Base-by-base conservation (phyloP, 1,284 basidiomycete genomes). In the Rhizoctonia solani region DNA sequence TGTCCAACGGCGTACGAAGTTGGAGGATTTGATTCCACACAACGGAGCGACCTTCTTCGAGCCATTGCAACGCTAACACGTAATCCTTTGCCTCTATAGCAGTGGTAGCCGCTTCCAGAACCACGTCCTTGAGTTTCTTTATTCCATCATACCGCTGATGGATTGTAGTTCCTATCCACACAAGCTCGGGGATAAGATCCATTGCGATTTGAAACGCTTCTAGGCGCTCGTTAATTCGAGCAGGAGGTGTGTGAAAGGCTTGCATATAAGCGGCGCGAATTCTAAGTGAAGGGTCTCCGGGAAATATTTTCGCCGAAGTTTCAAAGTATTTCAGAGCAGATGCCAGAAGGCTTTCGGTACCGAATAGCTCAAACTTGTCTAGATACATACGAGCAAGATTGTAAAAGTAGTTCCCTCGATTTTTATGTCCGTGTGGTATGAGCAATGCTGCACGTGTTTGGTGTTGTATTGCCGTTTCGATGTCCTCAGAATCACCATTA, bases 1-100 rank as follows among this genome's bases (percentile, higher is more conserved):
- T 70, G 42, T 75, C 73, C 11, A 76, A 14, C 1, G 76, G 73
- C 25, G 73, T 74, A 4, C 74, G 75, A 50, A 77, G 72, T 9
- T 74, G 72, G 21, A 74, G 69, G 1, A 72, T 58, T 61, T 77
- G 75, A 8, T 66, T 67, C 76, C 76, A 77, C 29, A 76, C 71
- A 8, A 77, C 66, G 27, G 72, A 71, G 13, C 75, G 71, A n/a
- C 76, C 74, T 61, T 72, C 23, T 55, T 75, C 74, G 1, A 75
- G 59, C 58, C 72, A 72, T 52, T 76, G 74, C 19, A 75, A 21
- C 14, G 74, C 74, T 2, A 27, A 19, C 16, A 14, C 58, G 11
- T 14, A 49, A 3, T 63, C 21, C n/a, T 37, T 30, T 19, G 32
- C 25, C 14, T 21, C 6, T 1, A 63, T 63, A 0, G 42, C 58